Evolutionary conservation across 2,329 filamentous ascomycete species (phyloP).

Genomic region (Dendrostoma leiphaemia): DNA sequence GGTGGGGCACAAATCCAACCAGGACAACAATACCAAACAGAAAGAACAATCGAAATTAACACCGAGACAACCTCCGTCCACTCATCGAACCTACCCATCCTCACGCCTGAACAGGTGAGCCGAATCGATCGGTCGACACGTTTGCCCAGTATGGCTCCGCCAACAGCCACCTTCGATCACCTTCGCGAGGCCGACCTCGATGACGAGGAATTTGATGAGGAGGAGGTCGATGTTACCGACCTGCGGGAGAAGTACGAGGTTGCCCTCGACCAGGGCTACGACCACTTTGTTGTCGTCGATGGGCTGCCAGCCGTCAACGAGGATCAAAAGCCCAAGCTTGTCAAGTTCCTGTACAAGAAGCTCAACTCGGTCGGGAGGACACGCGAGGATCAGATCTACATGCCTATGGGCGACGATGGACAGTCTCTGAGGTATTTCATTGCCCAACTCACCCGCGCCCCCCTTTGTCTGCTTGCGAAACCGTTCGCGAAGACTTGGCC

Average conservation of each 20-base stretch:
- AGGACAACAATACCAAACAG: slow-evolving; percentile 4
- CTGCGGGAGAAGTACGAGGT: slow-evolving; percentile 93
- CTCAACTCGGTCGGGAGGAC: slow-evolving; percentile 82
- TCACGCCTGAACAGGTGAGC: no score
- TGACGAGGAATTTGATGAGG: slow-evolving; percentile 82
- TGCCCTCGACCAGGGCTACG: slow-evolving; percentile 90
- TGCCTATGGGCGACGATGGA: slow-evolving; percentile 87
- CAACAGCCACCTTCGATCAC: slow-evolving; percentile 71
- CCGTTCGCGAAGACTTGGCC: background rate
- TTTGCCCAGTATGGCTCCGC: slow-evolving; percentile 73
- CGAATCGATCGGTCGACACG: slow-evolving; percentile 4
- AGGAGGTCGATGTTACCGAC: slow-evolving; percentile 94
- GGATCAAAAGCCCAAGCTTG: slow-evolving; percentile 87
- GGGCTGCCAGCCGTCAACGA: slow-evolving; percentile 86
- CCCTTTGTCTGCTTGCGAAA: slow-evolving; percentile 9
- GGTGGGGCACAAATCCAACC: slow-evolving; percentile 8
- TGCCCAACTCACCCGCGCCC: background rate
- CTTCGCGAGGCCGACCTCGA: slow-evolving; percentile 87
- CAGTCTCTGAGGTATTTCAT: slow-evolving; percentile 76
- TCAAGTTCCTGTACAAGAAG: slow-evolving; percentile 96
- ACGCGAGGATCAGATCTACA: slow-evolving; percentile 83
- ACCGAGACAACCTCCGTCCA: background rate
- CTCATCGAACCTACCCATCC: no score
- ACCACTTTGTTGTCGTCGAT: slow-evolving; percentile 95
- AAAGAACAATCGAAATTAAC: background rate